Base-by-base conservation (phyloP, 1,284 basidiomycete genomes). In the Puccinia coronata region DNA sequence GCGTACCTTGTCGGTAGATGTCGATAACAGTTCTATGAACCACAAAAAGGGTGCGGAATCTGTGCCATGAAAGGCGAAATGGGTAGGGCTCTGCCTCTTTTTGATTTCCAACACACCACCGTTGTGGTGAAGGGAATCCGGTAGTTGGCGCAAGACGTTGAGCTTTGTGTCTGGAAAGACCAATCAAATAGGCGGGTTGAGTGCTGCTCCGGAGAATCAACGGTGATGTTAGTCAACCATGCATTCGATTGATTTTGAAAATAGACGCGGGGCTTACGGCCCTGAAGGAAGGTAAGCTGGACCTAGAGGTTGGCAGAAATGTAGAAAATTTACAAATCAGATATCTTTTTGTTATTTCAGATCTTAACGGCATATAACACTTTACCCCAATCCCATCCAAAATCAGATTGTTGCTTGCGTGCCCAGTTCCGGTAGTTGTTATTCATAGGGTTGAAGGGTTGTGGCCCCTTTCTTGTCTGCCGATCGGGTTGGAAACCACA, bases 331-430 rank as follows among this genome's bases (percentile, higher is more conserved):
- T 31, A 14, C 12, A 43, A 16, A n/a, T 16, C 36, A 43, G 23
- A 55, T n/a, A n/a, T n/a, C n/a, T n/a, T n/a, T n/a, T n/a, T n/a
- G n/a, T n/a, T n/a, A n/a, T n/a, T n/a, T n/a, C n/a, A n/a, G n/a
- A n/a, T n/a, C n/a, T n/a, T n/a, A n/a, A n/a, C n/a, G n/a, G n/a
- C n/a, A 12, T 51, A 23, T 31, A 14, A 59, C 47, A 18, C 2
- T 18, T 41, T 43, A 71, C 84, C 84, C 84, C 84, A 85, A 75
- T 85, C 84, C 84, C 84, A 85, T 20, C 84, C 84, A 63, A 85
- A 83, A 78, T 84, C 84, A 12, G 82, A 82, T 81, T 84, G 84
- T 63, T 83, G 83, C 72, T 84, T 85, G 49, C 84, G 82, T n/a
- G 84, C 79, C 82, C 82, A 83, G 81, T 84, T 84, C 23, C 84